Base-by-base conservation (phyloP, 331 rosid species). In the Rhamnella rubrinervis region DNA sequence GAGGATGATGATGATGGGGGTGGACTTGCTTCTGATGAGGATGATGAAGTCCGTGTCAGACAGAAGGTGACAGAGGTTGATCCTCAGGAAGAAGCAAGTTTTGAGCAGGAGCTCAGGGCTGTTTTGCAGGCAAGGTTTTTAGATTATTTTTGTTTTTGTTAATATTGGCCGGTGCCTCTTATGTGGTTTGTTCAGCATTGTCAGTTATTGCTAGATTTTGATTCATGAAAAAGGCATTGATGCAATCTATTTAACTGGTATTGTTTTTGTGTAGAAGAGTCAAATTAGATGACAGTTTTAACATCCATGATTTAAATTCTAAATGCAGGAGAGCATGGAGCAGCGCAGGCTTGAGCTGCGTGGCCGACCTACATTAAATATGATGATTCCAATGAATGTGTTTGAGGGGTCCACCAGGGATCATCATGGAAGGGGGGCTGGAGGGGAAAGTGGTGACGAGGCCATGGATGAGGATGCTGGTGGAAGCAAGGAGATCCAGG, bases 321-420 rank as follows among this genome's bases (percentile, higher is more conserved):
- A 64, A 71, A 18, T 80, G 77, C 90, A 95, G 99, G 99, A 95
- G 83, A 95, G 99, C 80, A 87, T 95, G 99, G 99, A 95, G 70
- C 93, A 89, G 75, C 89, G 99, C 4, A 76, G 96, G 78, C 96
- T 61, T 83, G 99, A 95, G 69, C 77, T 95, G 53, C 84, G 96
- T 11, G 90, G 96, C 46, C 93, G 99, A 52, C 99, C 99, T 17
- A 76, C 96, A 0, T 78, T 89, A 83, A 95, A 91, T 72, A 95
- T 95, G 99, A 89, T 80, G 88, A 86, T 95, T 84, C 99, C 99
- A 2, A 89, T 95, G 93, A 93, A 85, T 67, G 66, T 93, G 61
- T 91, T 93, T 75, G 98, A 93, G 88, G 97, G 97, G 51, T 70
- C 96, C 66, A 75, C 82, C 63, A 93, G 82, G 83, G 98, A 93